Conservation (phyloP, 2,329 filamentous ascomycete genomes). For the Neonectria coccinea region DNA sequence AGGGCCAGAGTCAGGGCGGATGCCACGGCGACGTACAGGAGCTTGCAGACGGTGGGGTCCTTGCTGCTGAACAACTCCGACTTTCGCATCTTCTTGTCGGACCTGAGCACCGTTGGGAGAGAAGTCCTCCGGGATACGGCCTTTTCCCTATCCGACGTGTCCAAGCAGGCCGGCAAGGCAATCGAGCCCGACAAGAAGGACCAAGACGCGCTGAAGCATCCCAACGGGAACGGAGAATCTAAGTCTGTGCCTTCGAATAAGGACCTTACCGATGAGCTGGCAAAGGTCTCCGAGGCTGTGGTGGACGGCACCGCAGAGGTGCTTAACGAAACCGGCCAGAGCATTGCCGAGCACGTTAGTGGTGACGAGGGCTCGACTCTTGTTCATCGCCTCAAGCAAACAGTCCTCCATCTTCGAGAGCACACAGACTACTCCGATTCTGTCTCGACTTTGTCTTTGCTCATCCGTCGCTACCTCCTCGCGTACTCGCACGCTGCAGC, state of each 20-base stretch:
- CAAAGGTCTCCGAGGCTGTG: slow-evolving; percentile 66
- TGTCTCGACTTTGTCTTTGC: slow-evolving; percentile 79
- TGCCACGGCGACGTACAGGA: slow-evolving; percentile 71
- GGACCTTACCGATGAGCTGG: slow-evolving; percentile 70
- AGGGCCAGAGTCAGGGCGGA: slow-evolving; percentile 51
- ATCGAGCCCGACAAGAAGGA: slow-evolving; percentile 76
- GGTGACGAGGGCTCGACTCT: slow-evolving; percentile 80
- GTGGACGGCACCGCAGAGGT: slow-evolving; percentile 66
- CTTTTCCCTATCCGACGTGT: slow-evolving; percentile 79
- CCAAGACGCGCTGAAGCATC: slow-evolving; percentile 61
- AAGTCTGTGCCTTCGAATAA: slow-evolving; percentile 64
- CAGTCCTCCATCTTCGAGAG: slow-evolving; percentile 78
- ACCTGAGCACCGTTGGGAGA: slow-evolving; percentile 80
- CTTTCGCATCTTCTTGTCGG: slow-evolving; percentile 86
- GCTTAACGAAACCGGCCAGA: slow-evolving; percentile 72
- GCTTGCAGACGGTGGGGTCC: slow-evolving; percentile 83
- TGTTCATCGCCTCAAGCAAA: slow-evolving; percentile 79
- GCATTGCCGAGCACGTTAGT: slow-evolving; percentile 77
- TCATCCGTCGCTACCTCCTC: slow-evolving; percentile 82
- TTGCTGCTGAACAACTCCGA: slow-evolving; percentile 91
- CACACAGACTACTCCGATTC: slow-evolving; percentile 88
- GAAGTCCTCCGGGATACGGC: slow-evolving; percentile 91
- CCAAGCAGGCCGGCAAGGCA: slow-evolving; percentile 78
- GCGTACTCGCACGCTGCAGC: slow-evolving; percentile 80
- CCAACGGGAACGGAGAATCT: slow-evolving; percentile 44